Evolutionary conservation across 2,329 filamentous ascomycete genomes (phyloP).

Genomic region (Raffaelea arxii): DNA sequence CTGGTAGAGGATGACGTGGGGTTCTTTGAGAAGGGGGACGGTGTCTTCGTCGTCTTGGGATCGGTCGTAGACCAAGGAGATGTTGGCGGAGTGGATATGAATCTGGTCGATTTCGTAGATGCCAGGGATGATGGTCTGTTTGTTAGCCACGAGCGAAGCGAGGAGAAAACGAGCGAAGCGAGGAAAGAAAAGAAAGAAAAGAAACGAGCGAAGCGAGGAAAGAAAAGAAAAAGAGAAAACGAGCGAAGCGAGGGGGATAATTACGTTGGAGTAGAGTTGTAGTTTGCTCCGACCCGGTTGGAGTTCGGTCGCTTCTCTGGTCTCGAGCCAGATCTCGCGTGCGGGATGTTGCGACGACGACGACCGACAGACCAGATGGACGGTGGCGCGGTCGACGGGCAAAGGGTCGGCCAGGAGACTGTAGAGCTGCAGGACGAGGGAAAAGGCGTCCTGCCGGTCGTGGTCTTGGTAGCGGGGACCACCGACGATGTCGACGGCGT

Average conservation of each 20-base stretch:
- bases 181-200: too few species aligned
- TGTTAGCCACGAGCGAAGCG: too few species aligned
- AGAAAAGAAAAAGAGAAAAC: conserved; percentile 15
- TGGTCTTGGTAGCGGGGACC: conserved; percentile 60
- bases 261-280: conserved; percentile 33
- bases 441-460: conserved; percentile 64
- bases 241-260: too few species aligned
- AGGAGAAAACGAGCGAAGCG: too few species aligned
- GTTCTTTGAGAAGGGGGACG: conserved; percentile 49
- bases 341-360: too few species aligned
- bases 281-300: conserved; percentile 43
- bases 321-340: conserved; percentile 43
- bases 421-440: conserved; percentile 55
- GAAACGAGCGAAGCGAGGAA: not conserved
- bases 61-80: conserved; percentile 54
- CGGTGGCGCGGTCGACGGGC: conserved; percentile 51
- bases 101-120: conserved; percentile 68
- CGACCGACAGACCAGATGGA: conserved; percentile 54
- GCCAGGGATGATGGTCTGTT: conserved; percentile 56
- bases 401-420: conserved; percentile 67
- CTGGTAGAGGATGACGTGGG: conserved; percentile 65
- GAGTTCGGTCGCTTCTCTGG: conserved; percentile 30
- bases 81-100: conserved; percentile 51
- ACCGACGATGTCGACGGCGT: conserved; percentile 55
- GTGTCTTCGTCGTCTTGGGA: too few species aligned